A percentile compares a stretch with the other conserved stretches of the same genome.
Conservation (phyloP, 345 rosid genomes). For the Populus ilicifolia region DNA sequence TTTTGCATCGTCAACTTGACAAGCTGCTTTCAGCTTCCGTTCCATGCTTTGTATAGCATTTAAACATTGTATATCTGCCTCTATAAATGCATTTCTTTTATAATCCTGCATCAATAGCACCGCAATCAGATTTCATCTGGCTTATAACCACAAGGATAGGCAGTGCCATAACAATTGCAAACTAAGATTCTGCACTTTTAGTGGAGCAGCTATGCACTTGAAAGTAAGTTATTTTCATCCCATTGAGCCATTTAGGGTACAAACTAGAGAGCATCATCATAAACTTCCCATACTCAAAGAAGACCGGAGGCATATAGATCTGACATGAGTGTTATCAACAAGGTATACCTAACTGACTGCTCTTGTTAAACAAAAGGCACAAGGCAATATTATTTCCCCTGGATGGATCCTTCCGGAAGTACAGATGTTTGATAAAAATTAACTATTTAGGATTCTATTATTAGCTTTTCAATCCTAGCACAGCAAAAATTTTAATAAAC, state of each 20-base stretch:
- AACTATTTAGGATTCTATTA: neutral
- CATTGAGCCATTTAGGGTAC: neutral
- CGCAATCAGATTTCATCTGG: neutral
- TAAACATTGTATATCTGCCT: conserved; percentile 41
- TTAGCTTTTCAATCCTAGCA: too few relatives aligned
- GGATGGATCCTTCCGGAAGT: neutral
- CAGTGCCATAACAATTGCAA: neutral
- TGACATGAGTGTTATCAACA: conserved; percentile 9
- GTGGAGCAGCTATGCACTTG: neutral
- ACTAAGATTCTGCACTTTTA: neutral
- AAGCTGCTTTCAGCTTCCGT: conserved; percentile 37
- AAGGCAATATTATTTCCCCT: neutral
- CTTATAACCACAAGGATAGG: neutral
- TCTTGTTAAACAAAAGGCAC: too few relatives aligned
- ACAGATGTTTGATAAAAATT: neutral
- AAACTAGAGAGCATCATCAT: too few relatives aligned
- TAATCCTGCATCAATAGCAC: conserved; percentile 55
- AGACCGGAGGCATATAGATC: too few relatives aligned
- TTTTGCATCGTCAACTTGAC: conserved; percentile 30
- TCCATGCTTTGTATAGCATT: conserved; percentile 43
- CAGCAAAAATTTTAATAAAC: too few relatives aligned
- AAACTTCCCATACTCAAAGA: too few relatives aligned
- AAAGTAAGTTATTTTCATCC: neutral
- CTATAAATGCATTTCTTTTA: conserved; percentile 60
- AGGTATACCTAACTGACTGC: neutral